Evolutionary conservation across 2,329 filamentous ascomycete species (phyloP).

Genomic region (Venturia nashicola): DNA sequence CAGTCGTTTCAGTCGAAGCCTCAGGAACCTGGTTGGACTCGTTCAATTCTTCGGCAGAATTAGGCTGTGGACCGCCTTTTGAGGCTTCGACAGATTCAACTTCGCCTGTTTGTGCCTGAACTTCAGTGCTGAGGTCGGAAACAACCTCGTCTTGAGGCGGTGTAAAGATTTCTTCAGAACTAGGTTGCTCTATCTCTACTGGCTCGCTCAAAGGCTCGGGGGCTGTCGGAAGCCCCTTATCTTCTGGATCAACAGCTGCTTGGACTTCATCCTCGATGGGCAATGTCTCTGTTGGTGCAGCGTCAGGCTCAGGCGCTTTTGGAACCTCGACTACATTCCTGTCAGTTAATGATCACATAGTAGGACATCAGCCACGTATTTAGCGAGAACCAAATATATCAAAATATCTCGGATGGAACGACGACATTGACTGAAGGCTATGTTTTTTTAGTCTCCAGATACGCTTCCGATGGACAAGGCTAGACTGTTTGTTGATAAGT

Average conservation of each 20-base stretch:
- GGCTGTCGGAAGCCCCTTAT: background rate
- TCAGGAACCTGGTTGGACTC: too few species aligned
- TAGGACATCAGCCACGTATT: background rate
- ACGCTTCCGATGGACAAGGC: background rate
- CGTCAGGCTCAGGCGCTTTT: background rate
- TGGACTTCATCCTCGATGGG: background rate
- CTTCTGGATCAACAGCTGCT: background rate
- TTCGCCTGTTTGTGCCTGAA: too few species aligned
- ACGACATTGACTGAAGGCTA: background rate
- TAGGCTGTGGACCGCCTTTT: too few species aligned
- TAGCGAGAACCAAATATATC: background rate
- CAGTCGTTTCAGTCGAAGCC: too few species aligned
- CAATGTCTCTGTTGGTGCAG: background rate
- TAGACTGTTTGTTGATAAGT: background rate
- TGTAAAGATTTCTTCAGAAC: too few species aligned
- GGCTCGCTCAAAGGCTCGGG: too few species aligned
- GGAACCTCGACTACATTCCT: background rate
- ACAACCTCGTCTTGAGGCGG: too few species aligned
- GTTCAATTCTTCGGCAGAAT: too few species aligned
- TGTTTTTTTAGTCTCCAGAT: background rate
- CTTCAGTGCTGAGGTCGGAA: too few species aligned
- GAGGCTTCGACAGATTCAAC: too few species aligned
- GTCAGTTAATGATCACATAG: background rate
- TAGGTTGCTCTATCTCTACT: too few species aligned
- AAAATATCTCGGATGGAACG: background rate